Conservation (phyloP, 805 yeast genomes). For the Candida nemodendra region DNA sequence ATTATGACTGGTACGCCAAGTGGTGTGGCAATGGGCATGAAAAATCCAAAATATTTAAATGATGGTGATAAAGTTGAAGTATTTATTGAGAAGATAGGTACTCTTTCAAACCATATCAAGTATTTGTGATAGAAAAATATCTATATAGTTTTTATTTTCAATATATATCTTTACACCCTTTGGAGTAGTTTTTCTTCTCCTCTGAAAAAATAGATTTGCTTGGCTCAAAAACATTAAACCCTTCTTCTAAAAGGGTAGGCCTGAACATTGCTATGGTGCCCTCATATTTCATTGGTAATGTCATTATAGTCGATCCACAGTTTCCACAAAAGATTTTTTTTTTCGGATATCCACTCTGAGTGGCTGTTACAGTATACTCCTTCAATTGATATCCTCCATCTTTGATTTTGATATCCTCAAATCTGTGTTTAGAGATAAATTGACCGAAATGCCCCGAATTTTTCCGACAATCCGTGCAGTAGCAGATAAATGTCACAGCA, state of each 20-base stretch:
- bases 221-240: constrained; percentile 1
- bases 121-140: neutral
- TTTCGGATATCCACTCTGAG: constrained; percentile 6
- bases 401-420: neutral
- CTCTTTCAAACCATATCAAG: constrained; percentile 37
- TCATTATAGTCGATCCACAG: constrained; percentile 6
- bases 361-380: constrained; percentile 1
- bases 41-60: constrained; percentile 40
- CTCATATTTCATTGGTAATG: neutral
- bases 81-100: constrained; percentile 42
- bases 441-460: constrained; percentile 9
- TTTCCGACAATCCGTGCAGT: constrained; percentile 6
- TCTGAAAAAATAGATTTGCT: neutral
- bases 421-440: constrained; percentile 1
- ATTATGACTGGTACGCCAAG: constrained; percentile 58
- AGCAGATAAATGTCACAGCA: constrained; percentile 1
- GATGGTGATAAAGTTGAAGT: constrained; percentile 46
- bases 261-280: constrained; percentile 2
- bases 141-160: neutral
- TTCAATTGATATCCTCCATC: constrained; percentile 1
- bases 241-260: constrained; percentile 2
- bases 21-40: constrained; percentile 47
- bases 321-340: constrained; percentile 5
- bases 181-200: neutral
- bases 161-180: neutral